Evolutionary conservation across 164 flowering plant genomes (phyloP).

Genomic region (Stephania japonica): DNA sequence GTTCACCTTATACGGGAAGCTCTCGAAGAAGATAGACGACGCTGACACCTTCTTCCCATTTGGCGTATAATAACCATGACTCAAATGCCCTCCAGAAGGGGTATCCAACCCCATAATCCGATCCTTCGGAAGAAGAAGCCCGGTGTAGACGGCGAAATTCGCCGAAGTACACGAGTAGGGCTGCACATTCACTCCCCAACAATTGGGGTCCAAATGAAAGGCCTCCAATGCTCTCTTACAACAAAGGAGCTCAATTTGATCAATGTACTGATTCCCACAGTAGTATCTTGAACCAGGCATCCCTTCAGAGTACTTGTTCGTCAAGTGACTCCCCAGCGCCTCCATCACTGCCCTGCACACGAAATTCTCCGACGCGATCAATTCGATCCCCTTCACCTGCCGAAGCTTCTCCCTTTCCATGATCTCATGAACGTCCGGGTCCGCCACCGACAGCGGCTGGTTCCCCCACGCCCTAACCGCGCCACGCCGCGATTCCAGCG

Average conservation of each 20-base stretch:
- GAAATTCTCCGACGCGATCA: slow-evolving; percentile 78
- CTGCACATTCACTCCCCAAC: slow-evolving; percentile 96
- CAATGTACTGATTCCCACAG: slow-evolving; percentile 72
- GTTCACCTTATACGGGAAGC: slow-evolving; percentile 67
- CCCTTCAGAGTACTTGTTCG: slow-evolving; percentile 81
- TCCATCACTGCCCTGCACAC: slow-evolving; percentile 70
- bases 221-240: slow-evolving; percentile 66
- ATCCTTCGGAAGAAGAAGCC: slow-evolving; percentile 67
- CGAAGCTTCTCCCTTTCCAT: slow-evolving; percentile 70
- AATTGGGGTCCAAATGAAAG: slow-evolving; percentile 53
- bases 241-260: slow-evolving; percentile 71
- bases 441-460: slow-evolving; percentile 43
- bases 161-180: slow-evolving; percentile 91
- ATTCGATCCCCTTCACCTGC: slow-evolving; percentile 60
- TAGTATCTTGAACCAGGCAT: slow-evolving; percentile 74
- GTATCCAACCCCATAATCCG: slow-evolving; percentile 92
- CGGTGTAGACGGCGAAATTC: slow-evolving; percentile 81
- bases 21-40: slow-evolving; percentile 84
- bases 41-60: slow-evolving; percentile 76
- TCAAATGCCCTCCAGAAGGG: slow-evolving; percentile 85
- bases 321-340: slow-evolving; percentile 66
- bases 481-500: slow-evolving; percentile 32
- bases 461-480: slow-evolving; percentile 54
- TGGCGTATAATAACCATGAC: slow-evolving; percentile 77
- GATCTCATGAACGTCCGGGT: slow-evolving; percentile 50